Evolutionary conservation across 2,329 filamentous ascomycete genomes (phyloP).

Genomic region (Cytospora schulzeri): DNA sequence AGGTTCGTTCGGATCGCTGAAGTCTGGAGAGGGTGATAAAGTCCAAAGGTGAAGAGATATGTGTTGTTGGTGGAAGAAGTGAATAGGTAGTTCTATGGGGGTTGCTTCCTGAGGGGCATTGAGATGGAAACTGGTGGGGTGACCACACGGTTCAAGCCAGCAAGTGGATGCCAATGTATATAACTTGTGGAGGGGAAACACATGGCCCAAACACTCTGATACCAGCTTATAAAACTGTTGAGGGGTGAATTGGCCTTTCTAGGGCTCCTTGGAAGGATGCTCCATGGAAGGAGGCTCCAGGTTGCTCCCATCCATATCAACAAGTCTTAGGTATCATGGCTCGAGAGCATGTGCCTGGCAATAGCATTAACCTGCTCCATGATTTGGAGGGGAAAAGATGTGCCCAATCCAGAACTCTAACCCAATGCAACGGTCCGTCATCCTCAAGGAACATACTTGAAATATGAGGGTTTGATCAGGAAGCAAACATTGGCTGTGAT

Average conservation of each 20-base stretch:
- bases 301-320: neutral
- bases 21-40: neutral
- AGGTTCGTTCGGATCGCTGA: neutral
- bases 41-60: neutral
- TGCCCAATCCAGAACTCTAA: neutral
- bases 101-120: neutral
- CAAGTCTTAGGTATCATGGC: neutral
- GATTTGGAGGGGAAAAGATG: neutral
- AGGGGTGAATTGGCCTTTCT: slow-evolving; percentile 25
- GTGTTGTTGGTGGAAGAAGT: neutral
- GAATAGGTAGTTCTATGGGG: neutral
- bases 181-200: neutral
- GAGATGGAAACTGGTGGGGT: neutral
- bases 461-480: neutral
- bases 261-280: neutral
- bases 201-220: slow-evolving; percentile 2
- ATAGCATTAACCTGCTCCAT: neutral
- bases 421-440: neutral
- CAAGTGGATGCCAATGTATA: neutral
- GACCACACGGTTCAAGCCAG: neutral
- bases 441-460: neutral
- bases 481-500: neutral
- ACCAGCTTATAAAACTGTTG: neutral
- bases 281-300: neutral
- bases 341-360: neutral